Conservation (phyloP, 148 eudicot species). For the Drosera capensis region DNA sequence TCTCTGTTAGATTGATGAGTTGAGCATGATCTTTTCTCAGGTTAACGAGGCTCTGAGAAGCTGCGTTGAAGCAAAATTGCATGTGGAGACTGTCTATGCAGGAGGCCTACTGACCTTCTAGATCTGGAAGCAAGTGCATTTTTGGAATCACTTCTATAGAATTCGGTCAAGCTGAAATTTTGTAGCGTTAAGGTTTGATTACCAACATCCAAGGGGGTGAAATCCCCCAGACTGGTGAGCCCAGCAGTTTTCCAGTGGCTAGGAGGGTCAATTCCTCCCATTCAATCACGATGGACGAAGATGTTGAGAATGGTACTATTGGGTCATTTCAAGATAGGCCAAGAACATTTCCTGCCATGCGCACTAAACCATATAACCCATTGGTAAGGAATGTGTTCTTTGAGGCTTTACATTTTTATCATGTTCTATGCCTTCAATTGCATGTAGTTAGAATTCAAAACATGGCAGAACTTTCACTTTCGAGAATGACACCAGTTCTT, state of each 20-base stretch:
- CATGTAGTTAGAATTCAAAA: too few species aligned
- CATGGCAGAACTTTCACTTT: too few species aligned
- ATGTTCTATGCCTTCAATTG: too few species aligned
- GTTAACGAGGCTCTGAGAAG: not conserved
- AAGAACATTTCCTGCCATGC: slow-evolving; percentile 86
- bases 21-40: too few species aligned
- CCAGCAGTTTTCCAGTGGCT: slow-evolving; percentile 42
- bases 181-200: slow-evolving; percentile 5
- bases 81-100: not conserved
- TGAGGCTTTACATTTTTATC: not conserved
- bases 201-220: slow-evolving; percentile 65
- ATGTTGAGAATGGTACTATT: slow-evolving; percentile 63
- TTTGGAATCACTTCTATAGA: too few species aligned
- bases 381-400: slow-evolving; percentile 34
- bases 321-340: slow-evolving; percentile 72
- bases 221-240: slow-evolving; percentile 64
- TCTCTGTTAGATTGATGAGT: too few species aligned
- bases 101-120: too few species aligned
- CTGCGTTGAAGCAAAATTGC: not conserved
- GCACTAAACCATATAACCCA: slow-evolving; percentile 69
- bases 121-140: too few species aligned
- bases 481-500: too few species aligned
- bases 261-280: slow-evolving; percentile 62
- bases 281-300: slow-evolving; percentile 66
- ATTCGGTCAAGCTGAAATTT: too few species aligned